Evolutionary conservation across 2,329 filamentous ascomycete species (phyloP).

Genomic region (Bisporella sp.): DNA sequence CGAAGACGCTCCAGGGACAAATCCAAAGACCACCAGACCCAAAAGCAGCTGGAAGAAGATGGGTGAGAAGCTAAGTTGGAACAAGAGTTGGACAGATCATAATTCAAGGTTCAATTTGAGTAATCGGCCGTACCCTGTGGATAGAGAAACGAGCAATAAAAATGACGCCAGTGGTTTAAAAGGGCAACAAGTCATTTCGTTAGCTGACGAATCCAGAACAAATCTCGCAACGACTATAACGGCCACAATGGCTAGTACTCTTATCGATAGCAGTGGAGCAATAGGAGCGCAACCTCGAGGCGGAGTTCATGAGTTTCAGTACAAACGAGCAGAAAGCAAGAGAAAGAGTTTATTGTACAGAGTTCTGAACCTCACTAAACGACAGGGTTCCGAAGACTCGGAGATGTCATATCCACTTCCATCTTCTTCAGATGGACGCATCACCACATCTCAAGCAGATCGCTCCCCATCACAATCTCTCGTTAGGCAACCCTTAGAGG

Average conservation of each 20-base stretch:
- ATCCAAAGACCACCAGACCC: slow-evolving; percentile 14
- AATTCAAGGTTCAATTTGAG: slow-evolving; percentile 33
- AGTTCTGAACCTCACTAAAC: not conserved
- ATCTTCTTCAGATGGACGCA: too few relatives aligned
- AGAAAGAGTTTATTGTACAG: not conserved
- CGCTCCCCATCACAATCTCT: too few relatives aligned
- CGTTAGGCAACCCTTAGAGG: too few relatives aligned
- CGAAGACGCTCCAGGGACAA: slow-evolving; percentile 19
- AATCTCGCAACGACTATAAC: slow-evolving; percentile 16
- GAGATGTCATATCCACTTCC: too few relatives aligned
- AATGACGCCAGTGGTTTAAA: slow-evolving; percentile 40
- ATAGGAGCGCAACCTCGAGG: slow-evolving; percentile 8
- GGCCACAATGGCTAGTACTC: slow-evolving; percentile 6
- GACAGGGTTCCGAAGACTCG: too few relatives aligned
- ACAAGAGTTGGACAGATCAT: slow-evolving; percentile 35
- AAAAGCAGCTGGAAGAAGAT: slow-evolving; percentile 58
- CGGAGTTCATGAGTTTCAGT: not conserved
- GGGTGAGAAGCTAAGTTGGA: slow-evolving; percentile 52
- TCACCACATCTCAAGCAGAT: too few relatives aligned
- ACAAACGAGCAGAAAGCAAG: not conserved
- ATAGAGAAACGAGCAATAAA: slow-evolving; percentile 29
- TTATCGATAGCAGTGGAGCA: slow-evolving; percentile 15
- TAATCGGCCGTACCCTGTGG: slow-evolving; percentile 25
- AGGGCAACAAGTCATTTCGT: slow-evolving; percentile 51
- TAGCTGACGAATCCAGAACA: slow-evolving; percentile 24